Base-by-base conservation (phyloP, 768 basidiomycete genomes). In the Dentipellis sp. region DNA sequence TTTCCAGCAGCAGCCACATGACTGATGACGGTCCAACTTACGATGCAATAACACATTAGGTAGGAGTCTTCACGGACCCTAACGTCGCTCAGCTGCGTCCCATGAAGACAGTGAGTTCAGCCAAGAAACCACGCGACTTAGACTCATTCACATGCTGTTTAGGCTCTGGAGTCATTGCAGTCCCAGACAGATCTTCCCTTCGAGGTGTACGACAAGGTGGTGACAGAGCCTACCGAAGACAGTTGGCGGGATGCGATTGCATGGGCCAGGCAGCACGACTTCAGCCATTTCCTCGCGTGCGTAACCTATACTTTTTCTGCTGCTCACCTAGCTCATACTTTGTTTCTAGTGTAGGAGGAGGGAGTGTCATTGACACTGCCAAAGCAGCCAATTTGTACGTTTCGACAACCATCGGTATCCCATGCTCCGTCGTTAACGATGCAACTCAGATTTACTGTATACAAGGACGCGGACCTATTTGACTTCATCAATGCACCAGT, bases 401-500 rank as follows among this genome's bases (percentile, higher is more conserved):
- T 16, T 42, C 49, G 6, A 12, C 39, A 38, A 11, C 14, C 21
- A 48, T 51, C 10, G 14, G 14, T 50, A 21, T 19, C 11, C 8
- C 50, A 14, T 29, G 6, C 29, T 3, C 6, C 29, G 29, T 29
- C 29, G 29, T n/a, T 54, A 7, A 50, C 7, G 53, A 60, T 29
- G 29, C 42, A 66, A 19, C 2, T 10, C 58, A 91, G 89, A 57
- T 94, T 94, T 69, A 78, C 88, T 0, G 90, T 91, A 10, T 97
- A 97, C 76, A 87, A 87, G 62, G 91, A 97, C 60, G 81, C 90
- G 0, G 91, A 97, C 65, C 74, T 97, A 10, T 88, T 94, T 74
- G 95, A 98, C 68, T 98, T 95, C 68, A 90, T 97, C 70, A 98
- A 97, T 66, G 94, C 95, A 1, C 95, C 95, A 0, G 76, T 97